phyloP scores from a whole-genome alignment of 2,329 filamentous ascomycete species.

The Pyricularia pennisetigena region DNA sequence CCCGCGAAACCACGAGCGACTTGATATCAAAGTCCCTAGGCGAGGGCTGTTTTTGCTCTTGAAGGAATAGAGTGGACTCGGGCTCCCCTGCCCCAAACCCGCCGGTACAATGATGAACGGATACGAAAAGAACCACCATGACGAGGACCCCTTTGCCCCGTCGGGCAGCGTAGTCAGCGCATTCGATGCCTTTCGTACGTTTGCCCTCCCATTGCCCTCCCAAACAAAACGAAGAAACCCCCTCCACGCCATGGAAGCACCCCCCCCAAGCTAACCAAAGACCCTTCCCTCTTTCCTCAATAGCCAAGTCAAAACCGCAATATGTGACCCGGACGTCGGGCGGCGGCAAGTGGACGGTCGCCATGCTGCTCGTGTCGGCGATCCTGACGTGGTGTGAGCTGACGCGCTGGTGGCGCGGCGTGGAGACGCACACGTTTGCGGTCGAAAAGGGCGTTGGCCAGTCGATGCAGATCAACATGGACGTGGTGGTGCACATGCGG shows the following conservation, averaged over 20 bases:
- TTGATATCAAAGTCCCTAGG: background rate
- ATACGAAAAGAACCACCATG: conserved; percentile 56
- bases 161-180: conserved; percentile 65
- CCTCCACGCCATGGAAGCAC: background rate
- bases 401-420: conserved; percentile 71
- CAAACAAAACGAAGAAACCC: background rate
- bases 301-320: conserved; percentile 91
- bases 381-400: conserved; percentile 73
- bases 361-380: conserved; percentile 64
- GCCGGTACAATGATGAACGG: conserved; percentile 56
- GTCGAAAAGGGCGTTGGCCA: conserved; percentile 89
- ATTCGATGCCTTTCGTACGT: conserved; percentile 93
- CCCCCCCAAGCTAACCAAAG: background rate
- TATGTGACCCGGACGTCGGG: conserved; percentile 77
- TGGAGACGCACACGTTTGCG: conserved; percentile 80
- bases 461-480: conserved; percentile 86
- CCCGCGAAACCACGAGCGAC: background rate
- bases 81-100: background rate
- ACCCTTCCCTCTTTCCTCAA: background rate
- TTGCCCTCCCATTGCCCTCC: background rate
- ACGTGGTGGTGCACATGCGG: conserved; percentile 82
- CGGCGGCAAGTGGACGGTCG: conserved; percentile 89
- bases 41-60: background rate
- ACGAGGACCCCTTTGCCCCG: conserved; percentile 74
- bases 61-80: background rate